phyloP scores from a whole-genome alignment of 352 stramenopile species.

The Paralagenidium karlingii region DNA sequence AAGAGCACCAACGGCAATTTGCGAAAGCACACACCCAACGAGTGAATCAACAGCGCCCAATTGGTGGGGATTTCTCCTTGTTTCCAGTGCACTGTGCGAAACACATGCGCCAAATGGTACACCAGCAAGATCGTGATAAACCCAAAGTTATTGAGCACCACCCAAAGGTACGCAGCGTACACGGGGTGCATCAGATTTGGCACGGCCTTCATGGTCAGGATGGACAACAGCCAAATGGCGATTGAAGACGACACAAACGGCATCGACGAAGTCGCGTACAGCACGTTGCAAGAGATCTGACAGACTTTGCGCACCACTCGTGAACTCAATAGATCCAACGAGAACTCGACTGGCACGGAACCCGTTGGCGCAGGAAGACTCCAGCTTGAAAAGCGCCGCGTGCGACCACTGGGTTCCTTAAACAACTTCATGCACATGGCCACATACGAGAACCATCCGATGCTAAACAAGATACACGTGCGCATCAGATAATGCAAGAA shows the following conservation, averaged over 20 bases:
- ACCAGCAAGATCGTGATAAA: conserved; percentile 48
- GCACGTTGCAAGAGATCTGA: conserved; percentile 57
- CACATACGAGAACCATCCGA: conserved; percentile 55
- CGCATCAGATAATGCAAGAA: conserved; percentile 50
- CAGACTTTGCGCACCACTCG: conserved; percentile 51
- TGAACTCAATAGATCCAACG: conserved; percentile 62
- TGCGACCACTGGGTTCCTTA: conserved; percentile 45
- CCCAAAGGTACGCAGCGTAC: conserved; percentile 51
- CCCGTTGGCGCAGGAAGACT: conserved; percentile 36
- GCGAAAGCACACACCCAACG: conserved; percentile 29
- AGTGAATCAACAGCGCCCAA: conserved; percentile 30
- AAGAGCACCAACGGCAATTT: conserved; percentile 33
- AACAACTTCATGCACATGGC: conserved; percentile 53
- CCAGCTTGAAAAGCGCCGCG: conserved; percentile 44
- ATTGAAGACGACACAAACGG: conserved; percentile 43
- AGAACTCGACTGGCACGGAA: conserved; percentile 23
- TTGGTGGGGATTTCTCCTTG: conserved; percentile 49
- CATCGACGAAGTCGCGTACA: conserved; percentile 56
- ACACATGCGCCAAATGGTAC: conserved; percentile 48
- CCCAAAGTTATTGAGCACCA: conserved; percentile 44
- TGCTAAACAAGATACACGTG: conserved; percentile 39
- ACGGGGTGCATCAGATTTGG: conserved; percentile 53
- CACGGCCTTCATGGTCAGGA: conserved; percentile 33
- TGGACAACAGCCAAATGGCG: conserved; percentile 9
- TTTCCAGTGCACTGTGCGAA: conserved; percentile 55